Evolutionary conservation across 2,329 filamentous ascomycete genomes (phyloP).

Genomic region (Aspergillus sojae): DNA sequence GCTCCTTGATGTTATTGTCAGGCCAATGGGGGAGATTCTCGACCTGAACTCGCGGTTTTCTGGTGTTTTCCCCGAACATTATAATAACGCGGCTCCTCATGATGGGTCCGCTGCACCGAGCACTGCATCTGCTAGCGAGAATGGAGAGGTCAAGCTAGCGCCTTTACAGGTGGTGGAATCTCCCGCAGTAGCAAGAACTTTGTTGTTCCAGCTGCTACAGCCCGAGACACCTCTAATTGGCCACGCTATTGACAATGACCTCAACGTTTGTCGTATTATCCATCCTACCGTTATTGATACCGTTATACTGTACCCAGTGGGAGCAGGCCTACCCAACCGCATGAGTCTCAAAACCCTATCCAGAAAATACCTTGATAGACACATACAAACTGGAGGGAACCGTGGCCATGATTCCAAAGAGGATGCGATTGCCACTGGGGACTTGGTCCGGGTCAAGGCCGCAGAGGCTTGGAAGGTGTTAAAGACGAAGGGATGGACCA

Average conservation of each 20-base stretch:
- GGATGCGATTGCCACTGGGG: constrained; percentile 85
- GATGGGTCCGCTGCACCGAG: constrained; percentile 30
- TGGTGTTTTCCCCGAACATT: constrained; percentile 78
- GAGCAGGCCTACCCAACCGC: constrained; percentile 73
- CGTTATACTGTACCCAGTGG: constrained; percentile 79
- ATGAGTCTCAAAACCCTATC: constrained; percentile 76
- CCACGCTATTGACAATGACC: constrained; percentile 92
- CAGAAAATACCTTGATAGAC: constrained; percentile 67
- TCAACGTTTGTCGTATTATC: constrained; percentile 81
- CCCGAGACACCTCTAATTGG: constrained; percentile 83
- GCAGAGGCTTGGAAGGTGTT: constrained; percentile 70
- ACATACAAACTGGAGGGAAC: constrained; percentile 72
- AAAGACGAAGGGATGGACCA: constrained; percentile 67
- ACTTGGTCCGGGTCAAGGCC: constrained; percentile 75
- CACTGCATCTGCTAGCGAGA: constrained; percentile 25
- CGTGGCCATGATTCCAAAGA: constrained; percentile 88
- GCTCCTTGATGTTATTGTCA: constrained; percentile 82
- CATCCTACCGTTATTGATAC: constrained; percentile 88
- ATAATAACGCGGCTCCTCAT: constrained; percentile 67
- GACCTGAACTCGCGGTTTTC: constrained; percentile 93
- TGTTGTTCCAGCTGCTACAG: constrained; percentile 75
- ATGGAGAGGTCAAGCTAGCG: constrained; percentile 30
- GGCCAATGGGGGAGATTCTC: constrained; percentile 78
- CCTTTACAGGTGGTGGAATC: constrained; percentile 73
- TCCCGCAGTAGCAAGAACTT: constrained; percentile 70